Evolutionary conservation across 139 green algal genomes (phyloP).

Genomic region (Chlorella ohadii): DNA sequence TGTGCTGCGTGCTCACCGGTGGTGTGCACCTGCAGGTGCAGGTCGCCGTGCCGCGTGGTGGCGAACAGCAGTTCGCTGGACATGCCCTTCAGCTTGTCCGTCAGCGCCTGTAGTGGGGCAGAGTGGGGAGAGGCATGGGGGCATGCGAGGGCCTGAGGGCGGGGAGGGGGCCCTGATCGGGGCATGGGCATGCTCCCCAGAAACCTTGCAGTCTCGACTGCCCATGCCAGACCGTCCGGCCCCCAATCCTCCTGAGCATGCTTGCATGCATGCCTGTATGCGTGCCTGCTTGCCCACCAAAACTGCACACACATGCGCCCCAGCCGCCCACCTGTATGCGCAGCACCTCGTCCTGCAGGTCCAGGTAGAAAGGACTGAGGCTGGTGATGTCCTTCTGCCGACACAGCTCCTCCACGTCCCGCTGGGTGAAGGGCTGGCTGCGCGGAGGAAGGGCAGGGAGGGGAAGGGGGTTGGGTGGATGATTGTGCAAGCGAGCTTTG

Average conservation of each 20-base stretch:
- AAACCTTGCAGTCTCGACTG: too few species aligned
- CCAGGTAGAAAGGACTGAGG: conserved; percentile 81
- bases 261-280: too few species aligned
- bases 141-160: too few species aligned
- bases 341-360: conserved; percentile 63
- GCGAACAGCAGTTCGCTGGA: conserved; percentile 55
- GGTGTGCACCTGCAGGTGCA: conserved; percentile 66
- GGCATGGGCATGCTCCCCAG: too few species aligned
- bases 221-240: too few species aligned
- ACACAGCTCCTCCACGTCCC: conserved; percentile 66
- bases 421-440: conserved; percentile 23
- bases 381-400: conserved; percentile 45
- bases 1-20: background rate
- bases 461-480: background rate
- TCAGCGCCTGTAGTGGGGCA: conserved; percentile 50
- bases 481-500: too few species aligned
- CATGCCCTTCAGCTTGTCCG: conserved; percentile 74
- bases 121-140: background rate
- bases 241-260: too few species aligned
- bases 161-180: too few species aligned
- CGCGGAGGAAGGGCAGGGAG: background rate
- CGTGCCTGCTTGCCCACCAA: too few species aligned
- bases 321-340: conserved; percentile 40
- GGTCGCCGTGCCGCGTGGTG: conserved; percentile 61
- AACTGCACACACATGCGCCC: too few species aligned